phyloP scores from a whole-genome alignment of 2,329 filamentous ascomycete genomes.

The Phaeosphaeriaceae sp. region DNA sequence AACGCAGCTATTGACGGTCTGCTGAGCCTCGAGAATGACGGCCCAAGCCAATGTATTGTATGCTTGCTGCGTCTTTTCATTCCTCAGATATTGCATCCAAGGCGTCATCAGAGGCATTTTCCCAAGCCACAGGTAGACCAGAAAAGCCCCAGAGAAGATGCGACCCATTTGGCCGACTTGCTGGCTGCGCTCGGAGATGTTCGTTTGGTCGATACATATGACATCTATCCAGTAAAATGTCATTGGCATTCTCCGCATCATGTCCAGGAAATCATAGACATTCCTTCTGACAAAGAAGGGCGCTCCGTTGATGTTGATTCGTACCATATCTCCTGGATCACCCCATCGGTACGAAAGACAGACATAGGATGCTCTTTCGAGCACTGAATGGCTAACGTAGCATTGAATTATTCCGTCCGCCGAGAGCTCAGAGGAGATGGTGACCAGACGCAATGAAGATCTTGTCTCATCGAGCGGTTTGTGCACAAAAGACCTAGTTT shows the following conservation, averaged over 20 bases:
- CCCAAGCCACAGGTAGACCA: constrained; percentile 13
- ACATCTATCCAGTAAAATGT: constrained; percentile 18
- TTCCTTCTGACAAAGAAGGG: constrained; percentile 11
- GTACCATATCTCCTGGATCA: not conserved
- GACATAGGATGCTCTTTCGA: constrained; percentile 11
- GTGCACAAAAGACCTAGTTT: constrained; percentile 3
- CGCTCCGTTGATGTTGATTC: constrained; percentile 11
- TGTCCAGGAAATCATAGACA: constrained; percentile 12
- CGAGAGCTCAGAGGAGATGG: constrained; percentile 7
- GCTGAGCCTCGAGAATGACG: not conserved
- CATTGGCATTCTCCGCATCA: constrained; percentile 2
- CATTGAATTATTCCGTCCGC: constrained; percentile 6
- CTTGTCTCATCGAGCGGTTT: constrained; percentile 9
- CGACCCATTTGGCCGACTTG: constrained; percentile 22
- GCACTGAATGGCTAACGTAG: constrained; percentile 8
- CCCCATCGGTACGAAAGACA: constrained; percentile 10
- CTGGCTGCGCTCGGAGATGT: constrained; percentile 11
- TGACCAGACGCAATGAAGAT: constrained; percentile 9
- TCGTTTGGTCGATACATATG: constrained; percentile 15
- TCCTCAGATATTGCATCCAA: not conserved
- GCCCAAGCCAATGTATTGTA: not conserved
- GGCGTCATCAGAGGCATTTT: constrained; percentile 9
- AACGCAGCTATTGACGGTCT: constrained; percentile 4
- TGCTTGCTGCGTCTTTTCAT: not conserved
- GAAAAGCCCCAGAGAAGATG: constrained; percentile 10